Conservation (phyloP, 2,329 filamentous ascomycete genomes). For the Colletotrichum siamense region DNA sequence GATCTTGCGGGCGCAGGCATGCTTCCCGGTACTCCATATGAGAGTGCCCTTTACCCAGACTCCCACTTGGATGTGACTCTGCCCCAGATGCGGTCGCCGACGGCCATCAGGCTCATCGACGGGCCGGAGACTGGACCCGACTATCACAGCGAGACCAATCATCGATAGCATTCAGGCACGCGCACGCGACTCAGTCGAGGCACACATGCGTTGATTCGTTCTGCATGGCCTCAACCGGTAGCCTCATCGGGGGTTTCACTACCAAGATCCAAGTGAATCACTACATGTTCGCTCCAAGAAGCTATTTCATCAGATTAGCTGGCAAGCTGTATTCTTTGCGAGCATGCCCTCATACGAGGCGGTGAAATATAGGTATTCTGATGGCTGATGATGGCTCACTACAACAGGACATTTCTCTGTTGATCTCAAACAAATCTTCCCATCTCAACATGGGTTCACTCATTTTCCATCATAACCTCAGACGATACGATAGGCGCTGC, state of each 20-base stretch:
- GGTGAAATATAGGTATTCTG: not conserved
- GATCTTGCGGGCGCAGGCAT: not conserved
- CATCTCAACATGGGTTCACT: accelerated
- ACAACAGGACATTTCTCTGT: not conserved
- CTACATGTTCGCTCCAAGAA: not conserved
- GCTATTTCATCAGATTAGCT: not conserved
- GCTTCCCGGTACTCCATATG: not conserved
- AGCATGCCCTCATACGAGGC: not conserved
- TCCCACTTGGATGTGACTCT: not conserved
- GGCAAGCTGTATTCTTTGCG: not conserved
- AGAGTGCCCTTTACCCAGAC: not conserved
- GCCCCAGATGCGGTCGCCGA: constrained; percentile 6
- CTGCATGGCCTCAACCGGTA: not conserved
- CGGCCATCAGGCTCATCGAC: not conserved
- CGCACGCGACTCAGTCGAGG: not conserved
- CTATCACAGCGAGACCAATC: not conserved
- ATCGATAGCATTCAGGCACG: not conserved
- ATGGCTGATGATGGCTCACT: not conserved
- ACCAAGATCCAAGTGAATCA: not conserved
- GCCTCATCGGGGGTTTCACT: not conserved
- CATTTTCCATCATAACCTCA: not conserved
- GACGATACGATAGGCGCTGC: not conserved
- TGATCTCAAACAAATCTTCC: accelerated
- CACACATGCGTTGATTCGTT: not conserved
- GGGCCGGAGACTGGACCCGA: not conserved